phyloP scores from a whole-genome alignment of 148 eudicot species.

The Camellia sinensis region DNA sequence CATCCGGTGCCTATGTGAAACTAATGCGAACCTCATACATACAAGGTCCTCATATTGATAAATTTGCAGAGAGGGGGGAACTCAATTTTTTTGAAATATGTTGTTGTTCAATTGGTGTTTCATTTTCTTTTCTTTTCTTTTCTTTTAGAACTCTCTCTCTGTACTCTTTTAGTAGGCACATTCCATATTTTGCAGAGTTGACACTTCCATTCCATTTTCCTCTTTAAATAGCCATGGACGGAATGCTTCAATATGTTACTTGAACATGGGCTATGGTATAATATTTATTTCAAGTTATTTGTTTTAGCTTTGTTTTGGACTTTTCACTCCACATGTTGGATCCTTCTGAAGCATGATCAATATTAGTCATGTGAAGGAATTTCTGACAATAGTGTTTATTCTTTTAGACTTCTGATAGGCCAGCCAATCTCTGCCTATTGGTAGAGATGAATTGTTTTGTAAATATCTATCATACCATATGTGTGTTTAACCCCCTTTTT shows the following conservation, averaged over 20 bases:
- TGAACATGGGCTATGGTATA: too few species aligned
- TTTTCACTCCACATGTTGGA: neutral
- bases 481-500: neutral
- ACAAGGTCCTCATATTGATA: too few species aligned
- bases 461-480: neutral
- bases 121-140: neutral
- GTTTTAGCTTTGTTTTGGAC: neutral
- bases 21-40: too few species aligned
- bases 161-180: neutral
- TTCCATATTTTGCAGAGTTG: neutral
- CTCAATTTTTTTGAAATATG: too few species aligned
- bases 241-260: neutral
- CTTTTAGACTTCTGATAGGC: neutral
- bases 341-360: neutral
- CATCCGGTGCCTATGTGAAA: too few species aligned
- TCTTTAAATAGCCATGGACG: neutral
- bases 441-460: constrained; percentile 1
- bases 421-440: neutral
- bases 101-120: neutral
- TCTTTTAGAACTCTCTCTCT: neutral
- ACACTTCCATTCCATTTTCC: neutral
- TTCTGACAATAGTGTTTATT: neutral
- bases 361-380: neutral
- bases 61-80: too few species aligned
- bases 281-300: neutral